Evolutionary conservation across 805 yeast species (phyloP).

Genomic region (Hermanozyma aechmeae): DNA sequence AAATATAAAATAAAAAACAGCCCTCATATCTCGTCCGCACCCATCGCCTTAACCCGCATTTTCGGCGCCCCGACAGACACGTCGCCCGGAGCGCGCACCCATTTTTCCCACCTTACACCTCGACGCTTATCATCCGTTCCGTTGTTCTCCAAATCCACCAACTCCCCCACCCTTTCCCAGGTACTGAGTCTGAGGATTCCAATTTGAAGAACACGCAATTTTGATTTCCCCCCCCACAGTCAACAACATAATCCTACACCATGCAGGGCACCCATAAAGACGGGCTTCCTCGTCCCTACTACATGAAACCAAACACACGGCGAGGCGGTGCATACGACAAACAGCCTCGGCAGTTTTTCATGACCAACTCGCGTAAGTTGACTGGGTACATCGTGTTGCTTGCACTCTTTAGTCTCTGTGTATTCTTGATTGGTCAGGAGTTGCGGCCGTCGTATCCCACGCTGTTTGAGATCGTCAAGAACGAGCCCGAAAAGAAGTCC

Average conservation of each 20-base stretch:
- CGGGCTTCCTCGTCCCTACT: conserved; percentile 38
- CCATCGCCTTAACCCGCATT: too few relatives aligned
- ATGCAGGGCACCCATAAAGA: conserved; percentile 37
- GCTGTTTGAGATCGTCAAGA: conserved; percentile 16
- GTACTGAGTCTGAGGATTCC: too few relatives aligned
- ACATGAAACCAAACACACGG: conserved; percentile 32
- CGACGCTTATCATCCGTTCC: too few relatives aligned
- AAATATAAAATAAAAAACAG: too few relatives aligned
- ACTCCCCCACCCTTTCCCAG: too few relatives aligned
- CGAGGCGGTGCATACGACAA: conserved; percentile 27
- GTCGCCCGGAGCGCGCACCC: too few relatives aligned
- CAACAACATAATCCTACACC: neutral
- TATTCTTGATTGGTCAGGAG: conserved; percentile 29
- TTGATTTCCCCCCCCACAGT: neutral
- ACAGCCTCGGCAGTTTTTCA: conserved; percentile 21
- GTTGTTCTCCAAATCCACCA: too few relatives aligned
- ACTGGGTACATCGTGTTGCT: conserved; percentile 30
- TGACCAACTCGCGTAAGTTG: conserved; percentile 27
- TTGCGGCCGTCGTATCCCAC: conserved; percentile 19
- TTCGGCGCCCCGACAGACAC: too few relatives aligned
- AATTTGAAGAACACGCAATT: too few relatives aligned
- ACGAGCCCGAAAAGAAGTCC: conserved; percentile 1
- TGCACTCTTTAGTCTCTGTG: conserved; percentile 21
- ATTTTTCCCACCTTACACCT: too few relatives aligned
- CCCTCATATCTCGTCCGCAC: too few relatives aligned